These are phyloP conservation scores for Podila clonocystis DNA, from an alignment of 192 early-diverging fungal species.

Conservation along the genomic window DNA sequence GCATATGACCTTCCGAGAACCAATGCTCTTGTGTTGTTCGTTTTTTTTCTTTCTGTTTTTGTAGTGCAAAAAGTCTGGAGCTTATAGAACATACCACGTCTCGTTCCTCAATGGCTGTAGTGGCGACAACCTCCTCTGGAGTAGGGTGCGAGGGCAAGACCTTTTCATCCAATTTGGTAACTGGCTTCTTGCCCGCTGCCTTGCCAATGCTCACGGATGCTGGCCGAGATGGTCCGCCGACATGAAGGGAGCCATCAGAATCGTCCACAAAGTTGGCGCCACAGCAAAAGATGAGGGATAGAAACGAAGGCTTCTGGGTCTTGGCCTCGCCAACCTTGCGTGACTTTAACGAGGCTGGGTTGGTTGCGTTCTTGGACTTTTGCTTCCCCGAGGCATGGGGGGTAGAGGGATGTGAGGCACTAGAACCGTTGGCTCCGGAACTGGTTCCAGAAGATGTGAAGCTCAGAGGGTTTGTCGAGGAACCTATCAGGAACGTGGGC, in stretches of 20 bases:
- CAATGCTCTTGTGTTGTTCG: neutral
- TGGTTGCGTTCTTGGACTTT: slow-evolving; percentile 10
- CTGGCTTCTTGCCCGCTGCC: slow-evolving; percentile 34
- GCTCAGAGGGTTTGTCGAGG: slow-evolving; percentile 1
- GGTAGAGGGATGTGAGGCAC: slow-evolving; percentile 5
- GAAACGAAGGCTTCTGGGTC: slow-evolving; percentile 44
- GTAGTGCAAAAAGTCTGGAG: neutral
- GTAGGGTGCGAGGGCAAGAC: neutral
- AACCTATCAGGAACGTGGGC: neutral
- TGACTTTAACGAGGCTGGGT: slow-evolving; percentile 23
- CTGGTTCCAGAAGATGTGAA: neutral
- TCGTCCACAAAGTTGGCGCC: slow-evolving; percentile 51
- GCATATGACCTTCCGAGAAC: too few relatives aligned
- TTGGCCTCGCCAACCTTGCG: slow-evolving; percentile 45
- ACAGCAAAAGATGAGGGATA: slow-evolving; percentile 51
- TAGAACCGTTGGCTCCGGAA: neutral
- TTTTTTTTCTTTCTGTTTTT: neutral
- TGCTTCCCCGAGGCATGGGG: neutral
- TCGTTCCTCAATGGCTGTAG: neutral
- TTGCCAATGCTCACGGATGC: slow-evolving; percentile 42
- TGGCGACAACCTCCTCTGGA: neutral
- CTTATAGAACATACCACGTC: neutral
- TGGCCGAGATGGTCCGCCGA: slow-evolving; percentile 20
- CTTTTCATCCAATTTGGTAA: neutral
- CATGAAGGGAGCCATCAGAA: slow-evolving; percentile 33